Conservation (phyloP, 192 early-diverging fungal species). For the Gaertneriomyces sp. region DNA sequence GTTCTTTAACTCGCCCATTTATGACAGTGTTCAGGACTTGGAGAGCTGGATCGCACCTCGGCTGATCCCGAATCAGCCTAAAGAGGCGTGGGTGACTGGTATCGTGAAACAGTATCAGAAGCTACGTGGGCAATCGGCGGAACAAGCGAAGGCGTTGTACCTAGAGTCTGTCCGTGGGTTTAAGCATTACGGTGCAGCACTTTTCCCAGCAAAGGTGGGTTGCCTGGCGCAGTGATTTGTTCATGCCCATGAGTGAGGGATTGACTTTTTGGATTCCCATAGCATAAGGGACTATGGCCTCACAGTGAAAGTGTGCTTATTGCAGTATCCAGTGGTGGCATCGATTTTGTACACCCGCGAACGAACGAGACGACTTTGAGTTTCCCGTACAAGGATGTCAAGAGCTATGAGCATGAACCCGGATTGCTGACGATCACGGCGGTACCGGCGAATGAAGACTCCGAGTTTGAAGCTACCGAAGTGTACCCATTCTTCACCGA, state of each 20-base stretch:
- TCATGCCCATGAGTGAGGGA: not conserved
- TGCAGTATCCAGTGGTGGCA: conserved; percentile 37
- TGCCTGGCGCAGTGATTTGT: not conserved
- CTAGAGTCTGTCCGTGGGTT: conserved; percentile 40
- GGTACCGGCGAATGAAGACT: conserved; percentile 20
- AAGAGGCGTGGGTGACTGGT: conserved; percentile 36
- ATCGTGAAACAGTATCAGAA: conserved; percentile 46
- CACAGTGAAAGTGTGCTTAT: conserved; percentile 47
- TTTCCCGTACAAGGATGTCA: conserved; percentile 40
- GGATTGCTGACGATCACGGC: conserved; percentile 30
- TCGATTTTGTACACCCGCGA: conserved; percentile 45
- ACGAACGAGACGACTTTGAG: conserved; percentile 39
- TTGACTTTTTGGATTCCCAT: conserved; percentile 10
- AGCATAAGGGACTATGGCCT: conserved; percentile 42
- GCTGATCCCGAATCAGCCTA: conserved; percentile 37
- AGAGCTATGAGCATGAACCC: conserved; percentile 30
- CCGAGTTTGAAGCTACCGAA: conserved; percentile 32
- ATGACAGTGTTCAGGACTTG: conserved; percentile 28
- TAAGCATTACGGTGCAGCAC: conserved; percentile 42
- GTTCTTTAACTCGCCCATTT: not conserved
- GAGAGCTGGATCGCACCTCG: conserved; percentile 34
- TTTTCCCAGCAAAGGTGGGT: conserved; percentile 46
- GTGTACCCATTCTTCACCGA: conserved; percentile 41
- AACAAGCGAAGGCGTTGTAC: conserved; percentile 39
- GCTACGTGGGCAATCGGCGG: conserved; percentile 27